phyloP scores from a whole-genome alignment of 129 eudicot genomes.

The Heracleum sosnowskyi region DNA sequence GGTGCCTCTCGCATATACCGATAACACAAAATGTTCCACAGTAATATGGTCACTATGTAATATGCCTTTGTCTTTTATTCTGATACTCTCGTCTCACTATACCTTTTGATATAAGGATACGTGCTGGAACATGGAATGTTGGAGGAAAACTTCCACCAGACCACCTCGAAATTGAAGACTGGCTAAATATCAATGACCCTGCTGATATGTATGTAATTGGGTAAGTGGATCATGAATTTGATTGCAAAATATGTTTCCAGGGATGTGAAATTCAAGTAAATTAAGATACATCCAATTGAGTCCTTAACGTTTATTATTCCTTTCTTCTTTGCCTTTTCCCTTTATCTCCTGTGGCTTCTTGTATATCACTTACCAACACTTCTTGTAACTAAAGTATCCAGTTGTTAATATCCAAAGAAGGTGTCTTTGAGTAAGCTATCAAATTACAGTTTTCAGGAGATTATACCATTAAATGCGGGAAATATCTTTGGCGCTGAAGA shows the following conservation, averaged over 20 bases:
- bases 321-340: background rate
- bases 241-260: background rate
- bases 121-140: conserved; percentile 93
- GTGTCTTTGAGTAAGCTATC: conserved; percentile 6
- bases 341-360: background rate
- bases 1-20: conserved; percentile 6
- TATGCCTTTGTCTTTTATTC: background rate
- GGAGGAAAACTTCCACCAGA: conserved; percentile 78
- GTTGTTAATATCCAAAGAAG: background rate
- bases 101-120: conserved; percentile 41
- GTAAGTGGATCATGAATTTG: conserved; percentile 29
- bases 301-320: background rate
- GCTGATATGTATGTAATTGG: conserved; percentile 90
- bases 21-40: background rate
- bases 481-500: conserved; percentile 94
- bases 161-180: conserved; percentile 61
- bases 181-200: conserved; percentile 67
- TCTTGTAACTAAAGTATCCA: background rate
- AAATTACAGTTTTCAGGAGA: conserved; percentile 71
- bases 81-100: background rate
- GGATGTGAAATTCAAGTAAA: background rate
- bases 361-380: background rate
- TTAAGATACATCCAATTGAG: background rate
- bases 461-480: conserved; percentile 83
- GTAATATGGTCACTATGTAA: conserved; percentile 9